Base-by-base conservation (phyloP, 2,329 filamentous ascomycete genomes). In the Hymenotorrendiella dingleyae region DNA sequence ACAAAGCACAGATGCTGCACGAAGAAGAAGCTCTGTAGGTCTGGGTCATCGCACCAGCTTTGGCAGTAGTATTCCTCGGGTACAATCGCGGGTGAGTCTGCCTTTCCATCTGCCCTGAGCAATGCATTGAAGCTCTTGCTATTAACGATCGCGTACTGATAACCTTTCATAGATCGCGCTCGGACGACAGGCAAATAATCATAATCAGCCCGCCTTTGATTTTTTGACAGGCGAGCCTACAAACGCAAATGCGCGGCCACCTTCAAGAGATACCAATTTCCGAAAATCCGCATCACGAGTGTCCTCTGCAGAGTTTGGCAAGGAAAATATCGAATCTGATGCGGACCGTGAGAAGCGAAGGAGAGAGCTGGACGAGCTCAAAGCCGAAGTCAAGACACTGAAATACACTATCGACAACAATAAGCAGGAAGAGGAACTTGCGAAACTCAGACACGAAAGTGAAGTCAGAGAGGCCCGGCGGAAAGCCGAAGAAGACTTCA, bases 401-500 rank as follows among this genome's bases (percentile, higher is more conserved):
- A 83, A 82, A 48, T 98, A 96, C 67, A 87, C 91, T 45, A 74
- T 95, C 52, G 86, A 89, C 57, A 91, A 86, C 14, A 70, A 86
- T 40, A 90, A 91, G 56, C 87, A 95, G 54, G 91, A 97, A 59
- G 83, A 86, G 54, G 88, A 94, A 45, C 76, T 96, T 56, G 71
- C 81, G 36, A 74, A 80, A 8, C 72, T 95, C 12, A 82, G 87
- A 48, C 85, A 93, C 54, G 84, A 88, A 52, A 85, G 86, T 55
- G 91, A 95, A 57, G 64, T 95, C 17, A 80, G 91, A 48, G 88
- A 94, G 43, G 74, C 83, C 2, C 82, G 86, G 52, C 74, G 82
- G 36, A 85, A 84, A 49, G 84, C 86, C n/a, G 89, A 96, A 56
- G 82, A 86, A 7, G 90, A 95, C 58, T 89, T 86, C 58, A 83